Evolutionary conservation across 192 early-diverging fungal genomes (phyloP), one percentile per base, ranked within the genome.

Genomic region (Mortierella alpina): DNA sequence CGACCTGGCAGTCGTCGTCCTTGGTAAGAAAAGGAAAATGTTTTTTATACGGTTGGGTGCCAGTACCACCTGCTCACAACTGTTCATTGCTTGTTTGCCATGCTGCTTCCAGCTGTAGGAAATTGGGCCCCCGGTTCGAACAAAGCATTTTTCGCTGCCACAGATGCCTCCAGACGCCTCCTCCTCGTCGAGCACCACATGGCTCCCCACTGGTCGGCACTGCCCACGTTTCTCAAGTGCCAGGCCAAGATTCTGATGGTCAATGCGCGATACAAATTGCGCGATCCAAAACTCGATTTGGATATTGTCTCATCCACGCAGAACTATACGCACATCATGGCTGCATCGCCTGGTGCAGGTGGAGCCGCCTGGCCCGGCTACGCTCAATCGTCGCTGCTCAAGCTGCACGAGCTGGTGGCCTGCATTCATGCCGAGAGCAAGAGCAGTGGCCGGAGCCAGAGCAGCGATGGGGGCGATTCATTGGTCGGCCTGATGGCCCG

Each of bases 141-240:
- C 59, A 79, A 64, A 52, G 53, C 45, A 4, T 80, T 66, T 23
- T 52, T 80, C 12, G 58, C 72, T 39, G 77, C 60, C 2, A 72
- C 77, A 7, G 77, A 80, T 56, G 17, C 59, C 5, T 68, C 77
- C 9, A 68, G 42, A 18, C 52, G 59, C 6, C 31, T 80, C 1
- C 7, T 80, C 5, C 42, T 80, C 12, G 49, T 80, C 7, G 77
- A 80, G 31, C 59, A 72, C 48, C 77, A 80, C 39, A 22, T 78
- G 1, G 59, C 75, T 1, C 12, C 47, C 2, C 4, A 18, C 0
- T 31, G 14, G 5, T 40, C 72, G 2, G 6, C 23, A 39, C 13
- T 64, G 6, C 70, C 66, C 4, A 31, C 64, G 9, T 67, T 61
- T 14, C 46, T 80, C 51, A 80, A 80, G 45, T 41, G 63, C 8